A percentile compares a stretch with the other conserved stretches of the same genome.
Evolutionary conservation across 2,329 filamentous ascomycete species (phyloP).

Genomic region (Ophiocordyceps camponoti-floridani): DNA sequence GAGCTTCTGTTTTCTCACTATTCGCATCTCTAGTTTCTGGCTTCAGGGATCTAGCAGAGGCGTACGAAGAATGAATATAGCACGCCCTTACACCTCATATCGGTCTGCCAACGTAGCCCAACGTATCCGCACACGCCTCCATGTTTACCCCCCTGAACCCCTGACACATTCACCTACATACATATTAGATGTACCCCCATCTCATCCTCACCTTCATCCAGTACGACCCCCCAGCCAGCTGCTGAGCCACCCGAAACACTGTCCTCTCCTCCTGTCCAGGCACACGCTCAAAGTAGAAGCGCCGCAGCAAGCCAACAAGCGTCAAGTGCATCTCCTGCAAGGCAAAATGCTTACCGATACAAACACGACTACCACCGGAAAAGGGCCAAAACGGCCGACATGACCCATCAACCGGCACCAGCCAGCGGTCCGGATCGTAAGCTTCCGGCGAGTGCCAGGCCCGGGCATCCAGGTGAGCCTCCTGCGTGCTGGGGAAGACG

Average conservation of each 20-base stretch:
- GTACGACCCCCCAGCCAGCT: background rate
- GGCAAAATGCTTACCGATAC: conserved; percentile 1
- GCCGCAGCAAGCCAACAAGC: background rate
- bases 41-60: too few species aligned
- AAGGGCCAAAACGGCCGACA: background rate
- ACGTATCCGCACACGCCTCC: too few species aligned
- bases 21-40: too few species aligned
- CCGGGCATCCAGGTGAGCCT: background rate
- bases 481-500: conserved; percentile 1
- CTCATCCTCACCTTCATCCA: background rate
- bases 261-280: conserved; percentile 1
- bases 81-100: too few species aligned
- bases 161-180: too few species aligned
- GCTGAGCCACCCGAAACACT: background rate
- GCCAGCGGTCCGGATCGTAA: conserved; percentile 1
- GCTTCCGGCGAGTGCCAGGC: background rate
- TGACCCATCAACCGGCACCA: background rate
- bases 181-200: too few species aligned
- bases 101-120: too few species aligned
- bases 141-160: too few species aligned
- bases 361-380: background rate
- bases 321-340: conserved; percentile 1
- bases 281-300: background rate
- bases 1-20: too few species aligned
- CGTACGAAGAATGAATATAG: too few species aligned